Conservation (phyloP, 805 yeast species). For the Myxozyma vanderwaltii region DNA sequence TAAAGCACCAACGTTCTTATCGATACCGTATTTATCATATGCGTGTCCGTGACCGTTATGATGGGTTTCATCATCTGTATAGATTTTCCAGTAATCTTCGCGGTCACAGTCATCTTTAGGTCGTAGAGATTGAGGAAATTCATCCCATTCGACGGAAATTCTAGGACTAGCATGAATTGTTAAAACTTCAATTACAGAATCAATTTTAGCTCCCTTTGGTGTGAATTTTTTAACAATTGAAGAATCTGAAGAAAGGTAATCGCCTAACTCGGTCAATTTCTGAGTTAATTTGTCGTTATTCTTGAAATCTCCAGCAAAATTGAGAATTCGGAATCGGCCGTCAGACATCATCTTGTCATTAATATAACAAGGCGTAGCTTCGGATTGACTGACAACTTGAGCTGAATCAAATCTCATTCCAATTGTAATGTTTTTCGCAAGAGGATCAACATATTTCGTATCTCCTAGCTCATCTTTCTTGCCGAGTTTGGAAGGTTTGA, state of each 20-base stretch:
- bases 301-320: constrained; percentile 40
- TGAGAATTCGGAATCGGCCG: constrained; percentile 42
- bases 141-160: constrained; percentile 36
- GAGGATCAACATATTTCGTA: constrained; percentile 1
- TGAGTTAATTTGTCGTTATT: not conserved
- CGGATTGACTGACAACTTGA: constrained; percentile 38
- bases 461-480: constrained; percentile 15
- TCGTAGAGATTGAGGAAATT: constrained; percentile 39
- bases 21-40: constrained; percentile 40
- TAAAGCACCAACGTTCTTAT: constrained; percentile 37
- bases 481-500: constrained; percentile 17
- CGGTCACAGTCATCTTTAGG: constrained; percentile 23
- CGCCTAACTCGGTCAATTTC: constrained; percentile 15
- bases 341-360: constrained; percentile 40
- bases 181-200: constrained; percentile 40
- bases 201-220: constrained; percentile 38
- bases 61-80: constrained; percentile 38
- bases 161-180: constrained; percentile 38
- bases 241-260: constrained; percentile 11
- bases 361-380: constrained; percentile 38
- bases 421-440: constrained; percentile 38
- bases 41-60: constrained; percentile 41
- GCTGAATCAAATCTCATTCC: constrained; percentile 41
- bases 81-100: constrained; percentile 43
- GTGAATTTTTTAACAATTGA: constrained; percentile 36